A percentile compares a stretch with the other conserved stretches of the same genome.
Conservation (phyloP, 805 yeast species). For the Ogataea ganodermae region DNA sequence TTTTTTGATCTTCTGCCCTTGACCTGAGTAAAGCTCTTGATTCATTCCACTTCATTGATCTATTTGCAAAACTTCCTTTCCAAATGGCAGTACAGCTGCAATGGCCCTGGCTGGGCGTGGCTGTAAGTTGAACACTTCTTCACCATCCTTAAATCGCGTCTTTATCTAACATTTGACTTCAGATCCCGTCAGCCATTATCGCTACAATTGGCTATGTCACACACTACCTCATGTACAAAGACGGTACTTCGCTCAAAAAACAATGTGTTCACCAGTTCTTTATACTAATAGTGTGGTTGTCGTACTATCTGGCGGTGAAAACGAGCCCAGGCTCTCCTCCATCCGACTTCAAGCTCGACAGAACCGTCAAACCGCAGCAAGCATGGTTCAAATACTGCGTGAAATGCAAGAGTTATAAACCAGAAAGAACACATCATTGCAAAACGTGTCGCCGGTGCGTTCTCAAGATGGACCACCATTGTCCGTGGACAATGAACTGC, state of each 20-base stretch:
- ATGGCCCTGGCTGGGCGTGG: slow-evolving; percentile 28
- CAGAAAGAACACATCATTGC: slow-evolving; percentile 87
- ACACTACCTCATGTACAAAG: slow-evolving; percentile 15
- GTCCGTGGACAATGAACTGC: slow-evolving; percentile 92
- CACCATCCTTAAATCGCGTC: background rate
- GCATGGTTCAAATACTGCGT: slow-evolving; percentile 68
- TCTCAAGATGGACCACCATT: slow-evolving; percentile 91
- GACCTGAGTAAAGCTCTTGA: too few relatives aligned
- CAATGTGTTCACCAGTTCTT: slow-evolving; percentile 60
- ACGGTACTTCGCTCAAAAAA: background rate
- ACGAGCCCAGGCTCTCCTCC: slow-evolving; percentile 73
- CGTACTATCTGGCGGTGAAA: slow-evolving; percentile 69
- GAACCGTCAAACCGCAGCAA: slow-evolving; percentile 18
- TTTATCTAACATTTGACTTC: background rate
- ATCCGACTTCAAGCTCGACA: slow-evolving; percentile 40
- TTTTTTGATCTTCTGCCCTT: too few relatives aligned
- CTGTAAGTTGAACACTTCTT: slow-evolving; percentile 19
- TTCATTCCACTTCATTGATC: background rate
- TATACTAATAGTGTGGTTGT: slow-evolving; percentile 73
- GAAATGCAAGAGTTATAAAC: slow-evolving; percentile 73
- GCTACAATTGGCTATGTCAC: slow-evolving; percentile 9
- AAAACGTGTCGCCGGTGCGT: slow-evolving; percentile 74
- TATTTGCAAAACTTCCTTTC: too few relatives aligned
- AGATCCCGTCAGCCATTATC: slow-evolving; percentile 20
- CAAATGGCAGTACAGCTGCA: slow-evolving; percentile 21